Evolutionary conservation across 2,329 filamentous ascomycete species (phyloP).

Genomic region (Alternaria angustiovoidea): DNA sequence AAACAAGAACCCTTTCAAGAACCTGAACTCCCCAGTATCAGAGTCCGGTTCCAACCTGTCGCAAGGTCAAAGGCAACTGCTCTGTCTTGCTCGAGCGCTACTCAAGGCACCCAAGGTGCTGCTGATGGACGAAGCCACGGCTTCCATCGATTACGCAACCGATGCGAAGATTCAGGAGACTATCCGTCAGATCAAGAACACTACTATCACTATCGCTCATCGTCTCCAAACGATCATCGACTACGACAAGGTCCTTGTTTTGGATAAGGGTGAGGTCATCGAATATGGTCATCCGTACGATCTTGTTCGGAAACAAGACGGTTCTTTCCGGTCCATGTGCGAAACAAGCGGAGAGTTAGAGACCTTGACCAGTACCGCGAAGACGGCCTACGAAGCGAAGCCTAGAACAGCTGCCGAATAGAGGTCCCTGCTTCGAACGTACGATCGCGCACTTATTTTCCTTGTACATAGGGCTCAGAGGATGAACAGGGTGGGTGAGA

Average conservation of each 20-base stretch:
- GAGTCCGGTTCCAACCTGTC: conserved; percentile 95
- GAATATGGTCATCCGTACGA: conserved; percentile 93
- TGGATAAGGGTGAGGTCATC: conserved; percentile 86
- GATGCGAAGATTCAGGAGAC: conserved; percentile 97
- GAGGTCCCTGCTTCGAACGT: not conserved
- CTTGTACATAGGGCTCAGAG: not conserved
- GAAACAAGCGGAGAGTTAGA: conserved; percentile 70
- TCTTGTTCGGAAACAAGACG: conserved; percentile 68
- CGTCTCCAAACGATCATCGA: conserved; percentile 96
- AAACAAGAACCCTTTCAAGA: conserved; percentile 95
- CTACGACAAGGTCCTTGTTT: conserved; percentile 95
- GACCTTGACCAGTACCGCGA: conserved; percentile 63
- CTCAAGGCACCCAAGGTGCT: conserved; percentile 90
- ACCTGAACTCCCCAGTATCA: conserved; percentile 81
- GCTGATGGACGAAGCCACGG: conserved; percentile 99
- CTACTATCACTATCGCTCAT: conserved; percentile 96
- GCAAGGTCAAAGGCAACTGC: conserved; percentile 91
- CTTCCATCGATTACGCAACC: conserved; percentile 95
- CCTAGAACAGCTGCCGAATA: not conserved
- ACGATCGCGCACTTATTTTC: not conserved
- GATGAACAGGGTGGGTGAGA: not conserved
- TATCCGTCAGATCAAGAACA: conserved; percentile 88
- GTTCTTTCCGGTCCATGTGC: conserved; percentile 73
- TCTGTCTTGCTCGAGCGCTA: conserved; percentile 91
- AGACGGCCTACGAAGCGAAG: conserved; percentile 52